Conservation (phyloP, 1,284 basidiomycete genomes). For the Sanghuangporus baumii region DNA sequence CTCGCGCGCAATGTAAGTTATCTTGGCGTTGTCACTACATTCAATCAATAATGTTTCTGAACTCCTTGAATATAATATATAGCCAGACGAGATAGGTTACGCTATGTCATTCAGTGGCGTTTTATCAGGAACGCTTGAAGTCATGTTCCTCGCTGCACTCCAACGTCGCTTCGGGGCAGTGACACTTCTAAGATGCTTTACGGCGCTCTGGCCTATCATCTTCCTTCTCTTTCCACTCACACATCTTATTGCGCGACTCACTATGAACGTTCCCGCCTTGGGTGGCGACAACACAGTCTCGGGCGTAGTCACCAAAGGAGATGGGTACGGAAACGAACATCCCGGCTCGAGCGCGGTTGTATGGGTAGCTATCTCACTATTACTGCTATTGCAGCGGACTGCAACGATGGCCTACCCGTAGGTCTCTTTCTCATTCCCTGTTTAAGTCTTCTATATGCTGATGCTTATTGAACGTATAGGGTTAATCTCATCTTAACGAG, state of each 20-base stretch:
- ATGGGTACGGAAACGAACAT: not conserved
- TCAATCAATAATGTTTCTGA: not conserved
- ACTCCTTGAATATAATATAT: not conserved
- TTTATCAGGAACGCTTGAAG: constrained; percentile 29
- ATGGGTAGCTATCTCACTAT: constrained; percentile 31
- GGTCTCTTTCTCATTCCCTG: not conserved
- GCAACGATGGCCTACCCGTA: constrained; percentile 34
- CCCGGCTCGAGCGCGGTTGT: constrained; percentile 15
- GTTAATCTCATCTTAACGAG: constrained; percentile 18
- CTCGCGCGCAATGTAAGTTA: constrained; percentile 20
- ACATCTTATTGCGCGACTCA: constrained; percentile 29
- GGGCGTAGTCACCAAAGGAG: not conserved
- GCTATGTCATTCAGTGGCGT: constrained; percentile 28
- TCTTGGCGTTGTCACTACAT: not conserved
- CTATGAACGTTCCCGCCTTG: constrained; percentile 16
- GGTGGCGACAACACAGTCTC: not conserved
- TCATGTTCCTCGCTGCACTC: constrained; percentile 34
- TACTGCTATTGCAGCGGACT: constrained; percentile 26
- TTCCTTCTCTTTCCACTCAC: constrained; percentile 33
- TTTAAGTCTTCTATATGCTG: not conserved
- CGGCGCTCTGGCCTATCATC: constrained; percentile 33
- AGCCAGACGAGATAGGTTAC: constrained; percentile 20
- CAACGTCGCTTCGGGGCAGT: constrained; percentile 32
- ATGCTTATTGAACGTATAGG: not conserved
- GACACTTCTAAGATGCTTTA: constrained; percentile 31